phyloP scores from a whole-genome alignment of 805 yeast species.

The Monosporozyma unispora region DNA sequence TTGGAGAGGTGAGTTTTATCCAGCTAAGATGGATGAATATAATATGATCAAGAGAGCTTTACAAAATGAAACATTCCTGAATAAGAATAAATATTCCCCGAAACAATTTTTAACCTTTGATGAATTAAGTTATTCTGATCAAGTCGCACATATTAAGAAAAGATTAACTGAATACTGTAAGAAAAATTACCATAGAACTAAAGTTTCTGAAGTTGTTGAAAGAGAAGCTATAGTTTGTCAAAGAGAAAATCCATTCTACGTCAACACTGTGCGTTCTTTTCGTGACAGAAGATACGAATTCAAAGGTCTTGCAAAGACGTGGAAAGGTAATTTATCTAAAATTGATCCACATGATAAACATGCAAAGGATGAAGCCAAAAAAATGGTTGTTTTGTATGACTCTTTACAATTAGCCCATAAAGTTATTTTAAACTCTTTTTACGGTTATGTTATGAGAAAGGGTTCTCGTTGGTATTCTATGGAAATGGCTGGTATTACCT shows the following conservation, averaged over 20 bases:
- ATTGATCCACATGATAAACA: slow-evolving; percentile 46
- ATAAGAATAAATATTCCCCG: slow-evolving; percentile 44
- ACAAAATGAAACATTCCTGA: slow-evolving; percentile 69
- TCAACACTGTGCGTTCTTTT: slow-evolving; percentile 85
- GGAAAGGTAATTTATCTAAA: slow-evolving; percentile 73
- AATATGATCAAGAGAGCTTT: slow-evolving; percentile 79
- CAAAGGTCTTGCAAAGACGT: slow-evolving; percentile 84
- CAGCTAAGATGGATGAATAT: slow-evolving; percentile 87
- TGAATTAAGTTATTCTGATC: slow-evolving; percentile 68
- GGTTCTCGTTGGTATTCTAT: slow-evolving; percentile 99
- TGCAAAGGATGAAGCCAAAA: slow-evolving; percentile 79
- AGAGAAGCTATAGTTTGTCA: slow-evolving; percentile 94
- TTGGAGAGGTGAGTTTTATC: slow-evolving; percentile 95
- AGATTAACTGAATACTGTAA: slow-evolving; percentile 76
- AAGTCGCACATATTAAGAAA: slow-evolving; percentile 64
- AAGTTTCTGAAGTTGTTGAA: slow-evolving; percentile 73
- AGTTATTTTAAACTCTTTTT: slow-evolving; percentile 90
- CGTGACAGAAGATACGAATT: slow-evolving; percentile 95
- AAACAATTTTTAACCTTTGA: slow-evolving; percentile 58
- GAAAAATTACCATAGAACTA: slow-evolving; percentile 74
- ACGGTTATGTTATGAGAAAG: slow-evolving; percentile 97
- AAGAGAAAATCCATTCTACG: slow-evolving; percentile 94
- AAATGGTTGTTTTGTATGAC: slow-evolving; percentile 89
- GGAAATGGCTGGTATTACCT: slow-evolving; percentile 99
- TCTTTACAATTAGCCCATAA: slow-evolving; percentile 95